A percentile compares a stretch with the other conserved stretches of the same genome.
phyloP scores from a whole-genome alignment of 306 rosid species.

The Pyrus pyrifolia region DNA sequence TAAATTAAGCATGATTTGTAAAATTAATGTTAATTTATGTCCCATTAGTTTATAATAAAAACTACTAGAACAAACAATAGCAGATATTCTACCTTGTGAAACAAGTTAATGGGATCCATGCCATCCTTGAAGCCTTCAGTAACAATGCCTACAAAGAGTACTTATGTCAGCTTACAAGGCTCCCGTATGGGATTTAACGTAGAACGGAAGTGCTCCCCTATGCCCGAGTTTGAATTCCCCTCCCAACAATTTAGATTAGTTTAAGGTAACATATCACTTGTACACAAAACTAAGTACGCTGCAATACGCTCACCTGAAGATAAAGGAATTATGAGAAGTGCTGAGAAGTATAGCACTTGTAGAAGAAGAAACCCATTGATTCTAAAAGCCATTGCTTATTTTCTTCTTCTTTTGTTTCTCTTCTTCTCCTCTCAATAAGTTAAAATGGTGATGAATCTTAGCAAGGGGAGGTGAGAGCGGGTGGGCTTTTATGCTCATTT shows the following conservation, averaged over 20 bases:
- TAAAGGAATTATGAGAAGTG: slow-evolving; percentile 34
- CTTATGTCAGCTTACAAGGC: not conserved
- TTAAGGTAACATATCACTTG: too few relatives aligned
- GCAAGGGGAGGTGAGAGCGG: slow-evolving; percentile 13
- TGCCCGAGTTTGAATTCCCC: not conserved
- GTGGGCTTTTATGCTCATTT: slow-evolving; percentile 20
- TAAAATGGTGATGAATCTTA: slow-evolving; percentile 7
- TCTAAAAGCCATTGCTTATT: slow-evolving; percentile 42
- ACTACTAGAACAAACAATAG: not conserved
- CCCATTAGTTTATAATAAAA: not conserved
- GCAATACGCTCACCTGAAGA: slow-evolving; percentile 39
- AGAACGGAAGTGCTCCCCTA: not conserved
- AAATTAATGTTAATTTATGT: not conserved
- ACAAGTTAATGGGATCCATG: slow-evolving; percentile 29
- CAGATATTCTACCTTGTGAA: slow-evolving; percentile 36
- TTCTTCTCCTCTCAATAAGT: not conserved
- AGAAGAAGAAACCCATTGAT: slow-evolving; percentile 30
- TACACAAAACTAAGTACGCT: too few relatives aligned
- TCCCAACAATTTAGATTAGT: too few relatives aligned
- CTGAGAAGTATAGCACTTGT: slow-evolving; percentile 26
- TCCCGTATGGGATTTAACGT: not conserved
- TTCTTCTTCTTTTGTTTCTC: not conserved
- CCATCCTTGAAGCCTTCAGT: slow-evolving; percentile 45
- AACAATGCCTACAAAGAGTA: slow-evolving; percentile 24
- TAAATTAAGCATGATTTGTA: not conserved